These are phyloP conservation scores for Graphium sp. DNA, from an alignment of 2,329 filamentous ascomycete species.

Conservation along the genomic window DNA sequence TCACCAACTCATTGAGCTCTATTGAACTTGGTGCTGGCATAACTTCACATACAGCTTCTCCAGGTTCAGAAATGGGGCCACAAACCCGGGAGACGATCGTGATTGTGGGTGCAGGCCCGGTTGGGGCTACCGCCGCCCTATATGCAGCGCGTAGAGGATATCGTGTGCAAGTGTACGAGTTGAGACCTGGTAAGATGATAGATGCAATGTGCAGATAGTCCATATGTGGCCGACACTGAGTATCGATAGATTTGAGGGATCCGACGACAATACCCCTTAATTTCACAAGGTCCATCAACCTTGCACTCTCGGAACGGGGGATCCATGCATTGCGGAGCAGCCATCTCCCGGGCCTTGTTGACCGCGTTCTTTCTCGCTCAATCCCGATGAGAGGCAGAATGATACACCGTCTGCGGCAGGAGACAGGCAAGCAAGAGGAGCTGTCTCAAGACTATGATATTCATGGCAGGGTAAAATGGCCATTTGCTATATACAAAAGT, in stretches of 20 bases:
- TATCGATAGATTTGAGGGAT: slow-evolving; percentile 60
- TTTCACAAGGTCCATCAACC: slow-evolving; percentile 96
- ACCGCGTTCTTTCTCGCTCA: slow-evolving; percentile 58
- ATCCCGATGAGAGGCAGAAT: slow-evolving; percentile 94
- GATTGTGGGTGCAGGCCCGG: slow-evolving; percentile 82
- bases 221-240: not conserved
- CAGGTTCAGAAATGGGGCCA: no score
- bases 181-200: slow-evolving; percentile 60
- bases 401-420: slow-evolving; percentile 61
- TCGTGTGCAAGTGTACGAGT: slow-evolving; percentile 84
- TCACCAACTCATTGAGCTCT: no score
- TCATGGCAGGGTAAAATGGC: slow-evolving; percentile 66
- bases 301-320: slow-evolving; percentile 84
- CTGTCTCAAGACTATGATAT: slow-evolving; percentile 81
- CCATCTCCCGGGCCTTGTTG: slow-evolving; percentile 48
- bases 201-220: not conserved
- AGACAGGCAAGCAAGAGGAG: slow-evolving; percentile 57
- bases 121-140: slow-evolving; percentile 78
- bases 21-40: no score
- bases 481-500: no score
- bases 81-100: slow-evolving; percentile 46
- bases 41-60: no score
- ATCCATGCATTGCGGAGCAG: slow-evolving; percentile 72
- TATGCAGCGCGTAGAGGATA: slow-evolving; percentile 84
- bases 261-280: slow-evolving; percentile 72